Evolutionary conservation across 179 eudicot genomes (phyloP).

Genomic region (Nepenthes alata): DNA sequence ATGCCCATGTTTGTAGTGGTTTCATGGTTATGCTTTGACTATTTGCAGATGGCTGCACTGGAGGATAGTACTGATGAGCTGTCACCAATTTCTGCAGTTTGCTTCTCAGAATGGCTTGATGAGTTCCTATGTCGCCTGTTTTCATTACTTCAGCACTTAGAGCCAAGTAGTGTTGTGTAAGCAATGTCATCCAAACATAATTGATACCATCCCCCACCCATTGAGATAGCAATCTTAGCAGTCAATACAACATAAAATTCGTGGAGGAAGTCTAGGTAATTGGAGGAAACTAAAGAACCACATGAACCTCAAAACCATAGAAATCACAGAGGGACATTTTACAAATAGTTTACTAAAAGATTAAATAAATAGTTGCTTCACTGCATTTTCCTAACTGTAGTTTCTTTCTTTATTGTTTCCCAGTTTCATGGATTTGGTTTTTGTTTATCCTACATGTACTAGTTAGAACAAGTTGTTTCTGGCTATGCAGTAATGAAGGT

Average conservation of each 20-base stretch:
- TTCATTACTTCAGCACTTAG: conserved; percentile 85
- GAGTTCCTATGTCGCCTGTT: conserved; percentile 90
- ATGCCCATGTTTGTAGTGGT: neutral
- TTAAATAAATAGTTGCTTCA: neutral
- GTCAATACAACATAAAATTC: too few relatives aligned
- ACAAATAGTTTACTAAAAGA: too few relatives aligned
- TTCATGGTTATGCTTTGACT: conserved; percentile 15
- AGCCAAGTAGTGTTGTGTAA: conserved; percentile 88
- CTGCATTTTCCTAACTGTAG: neutral
- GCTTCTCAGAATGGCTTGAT: conserved; percentile 98
- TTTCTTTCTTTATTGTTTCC: neutral
- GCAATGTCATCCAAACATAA: conserved; percentile 8
- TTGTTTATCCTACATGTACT: conserved; percentile 2
- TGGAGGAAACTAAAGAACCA: too few relatives aligned
- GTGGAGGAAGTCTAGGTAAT: too few relatives aligned
- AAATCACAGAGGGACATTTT: too few relatives aligned
- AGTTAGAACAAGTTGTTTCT: conserved; percentile 9
- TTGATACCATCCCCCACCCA: neutral
- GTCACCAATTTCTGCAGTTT: conserved; percentile 38
- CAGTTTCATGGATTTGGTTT: conserved; percentile 1
- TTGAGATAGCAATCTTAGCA: neutral
- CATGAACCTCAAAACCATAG: too few relatives aligned
- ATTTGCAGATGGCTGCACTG: conserved; percentile 54
- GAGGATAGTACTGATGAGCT: conserved; percentile 53
- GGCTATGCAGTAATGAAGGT: conserved; percentile 75